Percentiles rank a stretch among this genome's conserved stretches.
Conservation (phyloP, 2,329 filamentous ascomycete genomes). For the Fusarium siculi region DNA sequence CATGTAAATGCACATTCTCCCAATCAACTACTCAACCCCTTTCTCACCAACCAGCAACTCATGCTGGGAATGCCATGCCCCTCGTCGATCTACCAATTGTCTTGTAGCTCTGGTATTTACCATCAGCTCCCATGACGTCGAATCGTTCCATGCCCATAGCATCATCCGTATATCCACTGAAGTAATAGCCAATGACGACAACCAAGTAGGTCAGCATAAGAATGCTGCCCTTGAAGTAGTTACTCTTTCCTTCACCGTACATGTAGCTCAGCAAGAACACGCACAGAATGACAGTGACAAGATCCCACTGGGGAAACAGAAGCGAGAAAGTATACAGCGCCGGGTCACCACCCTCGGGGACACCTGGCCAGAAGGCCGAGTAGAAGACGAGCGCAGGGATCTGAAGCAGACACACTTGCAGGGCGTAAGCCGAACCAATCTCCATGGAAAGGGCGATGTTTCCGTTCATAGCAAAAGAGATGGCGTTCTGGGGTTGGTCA, state of each 20-base stretch:
- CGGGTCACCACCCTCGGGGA: conserved; percentile 52
- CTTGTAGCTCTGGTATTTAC: conserved; percentile 62
- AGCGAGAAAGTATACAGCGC: conserved; percentile 79
- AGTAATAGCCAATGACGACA: conserved; percentile 90
- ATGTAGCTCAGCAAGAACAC: conserved; percentile 97
- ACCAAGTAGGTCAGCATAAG: conserved; percentile 93
- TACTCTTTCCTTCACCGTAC: conserved; percentile 98
- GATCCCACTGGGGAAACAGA: conserved; percentile 98
- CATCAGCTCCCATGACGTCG: conserved; percentile 63
- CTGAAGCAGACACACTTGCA: conserved; percentile 95
- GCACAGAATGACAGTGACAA: conserved; percentile 95
- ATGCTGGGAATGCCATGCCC: conserved; percentile 44
- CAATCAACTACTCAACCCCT: not conserved
- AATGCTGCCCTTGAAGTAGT: conserved; percentile 99
- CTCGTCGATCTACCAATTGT: conserved; percentile 60
- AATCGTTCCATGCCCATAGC: conserved; percentile 60
- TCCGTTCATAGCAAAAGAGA: conserved; percentile 99
- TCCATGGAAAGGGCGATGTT: conserved; percentile 99
- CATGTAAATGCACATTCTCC: conserved; percentile 9
- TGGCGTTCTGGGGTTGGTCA: conserved; percentile 76
- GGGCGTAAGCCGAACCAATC: conserved; percentile 94
- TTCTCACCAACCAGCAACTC: conserved; percentile 6
- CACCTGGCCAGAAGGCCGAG: conserved; percentile 76
- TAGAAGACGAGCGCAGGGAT: conserved; percentile 93
- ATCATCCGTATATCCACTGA: conserved; percentile 69